Percentiles rank a stretch among this genome's conserved stretches.
Conservation (phyloP, 2,329 filamentous ascomycete genomes). For the Trichoderma breve region DNA sequence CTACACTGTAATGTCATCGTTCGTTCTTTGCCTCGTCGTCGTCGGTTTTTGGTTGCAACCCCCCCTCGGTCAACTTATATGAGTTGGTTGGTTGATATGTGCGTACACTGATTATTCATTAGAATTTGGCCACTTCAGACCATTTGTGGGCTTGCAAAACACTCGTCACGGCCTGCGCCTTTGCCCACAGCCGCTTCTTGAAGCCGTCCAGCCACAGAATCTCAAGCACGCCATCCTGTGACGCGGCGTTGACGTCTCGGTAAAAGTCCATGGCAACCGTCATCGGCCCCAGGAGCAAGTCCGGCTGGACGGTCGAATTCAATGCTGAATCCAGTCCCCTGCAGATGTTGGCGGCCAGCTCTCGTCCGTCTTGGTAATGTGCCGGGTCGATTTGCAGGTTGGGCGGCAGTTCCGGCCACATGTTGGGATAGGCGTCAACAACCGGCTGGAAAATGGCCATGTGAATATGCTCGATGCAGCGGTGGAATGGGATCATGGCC, state of each 20-base stretch:
- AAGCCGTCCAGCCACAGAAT: slow-evolving; percentile 50
- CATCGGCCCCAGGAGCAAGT: slow-evolving; percentile 45
- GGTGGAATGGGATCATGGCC: slow-evolving; percentile 48
- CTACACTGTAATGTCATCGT: background rate
- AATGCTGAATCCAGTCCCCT: slow-evolving; percentile 50
- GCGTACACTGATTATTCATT: background rate
- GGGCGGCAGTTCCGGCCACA: slow-evolving; percentile 40
- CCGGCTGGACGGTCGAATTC: slow-evolving; percentile 44
- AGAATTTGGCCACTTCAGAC: slow-evolving; percentile 37
- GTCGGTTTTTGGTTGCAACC: background rate
- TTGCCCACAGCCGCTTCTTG: slow-evolving; percentile 37
- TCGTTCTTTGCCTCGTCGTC: background rate
- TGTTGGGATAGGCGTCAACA: slow-evolving; percentile 39
- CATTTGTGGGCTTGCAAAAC: slow-evolving; percentile 41
- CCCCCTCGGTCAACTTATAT: background rate
- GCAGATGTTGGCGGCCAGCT: slow-evolving; percentile 50
- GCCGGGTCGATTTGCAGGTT: slow-evolving; percentile 42
- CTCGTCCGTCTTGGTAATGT: slow-evolving; percentile 44
- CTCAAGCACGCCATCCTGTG: slow-evolving; percentile 45
- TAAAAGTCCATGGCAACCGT: slow-evolving; percentile 44
- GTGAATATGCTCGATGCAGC: slow-evolving; percentile 47
- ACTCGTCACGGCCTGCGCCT: slow-evolving; percentile 42
- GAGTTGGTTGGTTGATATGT: background rate
- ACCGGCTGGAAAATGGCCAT: slow-evolving; percentile 44
- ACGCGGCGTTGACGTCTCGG: slow-evolving; percentile 37